Conservation (phyloP, 352 stramenopile genomes). For the Pythium guiyangense region DNA sequence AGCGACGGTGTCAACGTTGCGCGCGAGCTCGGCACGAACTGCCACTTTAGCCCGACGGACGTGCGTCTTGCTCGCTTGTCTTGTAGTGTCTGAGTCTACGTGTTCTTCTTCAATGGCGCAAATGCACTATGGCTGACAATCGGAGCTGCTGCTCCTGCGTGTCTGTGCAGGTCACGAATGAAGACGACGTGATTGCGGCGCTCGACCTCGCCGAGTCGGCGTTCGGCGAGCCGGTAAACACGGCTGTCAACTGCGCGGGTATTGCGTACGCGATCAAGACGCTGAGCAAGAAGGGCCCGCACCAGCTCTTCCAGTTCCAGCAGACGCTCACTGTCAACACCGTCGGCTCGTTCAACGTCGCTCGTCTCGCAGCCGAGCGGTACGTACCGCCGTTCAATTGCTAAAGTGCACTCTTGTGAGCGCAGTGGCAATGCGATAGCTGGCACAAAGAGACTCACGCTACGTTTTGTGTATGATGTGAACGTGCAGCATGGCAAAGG, state of each 20-base stretch:
- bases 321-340: conserved; percentile 96
- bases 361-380: conserved; percentile 93
- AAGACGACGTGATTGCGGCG: conserved; percentile 84
- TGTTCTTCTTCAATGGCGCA: too few relatives aligned
- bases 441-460: too few relatives aligned
- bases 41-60: conserved; percentile 78
- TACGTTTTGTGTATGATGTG: not conserved
- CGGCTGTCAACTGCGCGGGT: conserved; percentile 94
- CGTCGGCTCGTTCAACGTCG: conserved; percentile 97
- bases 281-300: conserved; percentile 89
- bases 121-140: not conserved
- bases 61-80: conserved; percentile 25
- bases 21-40: conserved; percentile 67
- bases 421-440: too few relatives aligned
- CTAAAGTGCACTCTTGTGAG: too few relatives aligned
- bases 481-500: conserved; percentile 80
- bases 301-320: conserved; percentile 92
- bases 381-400: conserved; percentile 16
- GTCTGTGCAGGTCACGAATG: conserved; percentile 79
- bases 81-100: too few relatives aligned
- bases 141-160: not conserved
- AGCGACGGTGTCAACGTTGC: conserved; percentile 79
- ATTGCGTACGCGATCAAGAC: conserved; percentile 92
- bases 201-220: conserved; percentile 89
- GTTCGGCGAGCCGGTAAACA: conserved; percentile 93